Evolutionary conservation across 371 early-diverging fungal species (phyloP).

Genomic region (Mortierella sp.): DNA sequence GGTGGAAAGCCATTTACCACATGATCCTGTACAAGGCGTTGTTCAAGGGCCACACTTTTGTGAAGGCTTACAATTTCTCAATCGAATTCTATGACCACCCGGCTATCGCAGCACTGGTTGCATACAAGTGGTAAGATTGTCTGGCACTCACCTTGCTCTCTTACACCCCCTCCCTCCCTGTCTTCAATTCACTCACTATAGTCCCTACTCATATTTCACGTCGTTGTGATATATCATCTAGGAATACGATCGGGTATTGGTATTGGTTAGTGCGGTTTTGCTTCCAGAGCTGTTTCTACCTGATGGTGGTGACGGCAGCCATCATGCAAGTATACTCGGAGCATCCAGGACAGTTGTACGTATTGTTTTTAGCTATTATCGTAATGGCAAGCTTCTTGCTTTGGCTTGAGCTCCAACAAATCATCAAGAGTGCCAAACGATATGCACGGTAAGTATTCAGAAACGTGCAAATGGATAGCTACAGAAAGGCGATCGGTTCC

Average conservation of each 20-base stretch:
- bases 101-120: constrained; percentile 22
- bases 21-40: constrained; percentile 8
- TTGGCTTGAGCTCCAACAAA: constrained; percentile 18
- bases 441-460: constrained; percentile 1
- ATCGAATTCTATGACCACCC: constrained; percentile 31
- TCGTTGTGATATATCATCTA: neutral
- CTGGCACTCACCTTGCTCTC: neutral
- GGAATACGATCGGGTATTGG: constrained; percentile 27
- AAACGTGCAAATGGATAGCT: too few relatives aligned
- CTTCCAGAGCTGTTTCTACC: constrained; percentile 22
- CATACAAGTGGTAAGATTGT: constrained; percentile 28
- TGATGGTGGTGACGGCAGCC: constrained; percentile 7
- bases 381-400: constrained; percentile 7
- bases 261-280: constrained; percentile 23
- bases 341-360: neutral
- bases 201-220: neutral
- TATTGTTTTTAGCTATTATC: constrained; percentile 24
- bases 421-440: neutral
- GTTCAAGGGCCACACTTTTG: neutral
- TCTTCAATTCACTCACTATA: neutral
- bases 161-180: too few relatives aligned
- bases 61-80: constrained; percentile 16
- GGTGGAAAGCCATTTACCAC: constrained; percentile 9
- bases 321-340: constrained; percentile 20
- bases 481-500: too few relatives aligned